These are phyloP conservation scores for Ustilago tritici DNA, from an alignment of 1,284 basidiomycete genomes.

Conservation along the genomic window DNA sequence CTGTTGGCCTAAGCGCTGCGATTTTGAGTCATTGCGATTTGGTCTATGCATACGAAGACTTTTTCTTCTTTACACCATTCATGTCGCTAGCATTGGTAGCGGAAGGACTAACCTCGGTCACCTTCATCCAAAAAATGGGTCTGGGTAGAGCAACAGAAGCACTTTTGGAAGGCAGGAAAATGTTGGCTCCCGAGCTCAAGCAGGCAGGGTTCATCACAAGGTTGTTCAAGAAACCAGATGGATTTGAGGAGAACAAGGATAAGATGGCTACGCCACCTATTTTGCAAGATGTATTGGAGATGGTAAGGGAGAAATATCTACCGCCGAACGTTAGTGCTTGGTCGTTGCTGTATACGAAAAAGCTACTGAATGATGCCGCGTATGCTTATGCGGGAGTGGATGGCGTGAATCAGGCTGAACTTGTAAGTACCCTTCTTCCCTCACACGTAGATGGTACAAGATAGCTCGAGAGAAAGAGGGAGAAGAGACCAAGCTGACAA, in stretches of 20 bases:
- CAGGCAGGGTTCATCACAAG: constrained; percentile 54
- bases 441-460: background rate
- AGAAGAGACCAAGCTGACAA: constrained; percentile 2
- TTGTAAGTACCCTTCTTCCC: constrained; percentile 31
- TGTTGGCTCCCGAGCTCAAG: constrained; percentile 44
- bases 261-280: constrained; percentile 42
- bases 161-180: constrained; percentile 48
- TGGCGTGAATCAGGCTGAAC: constrained; percentile 50
- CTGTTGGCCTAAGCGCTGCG: constrained; percentile 52
- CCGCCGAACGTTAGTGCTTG: constrained; percentile 48
- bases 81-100: constrained; percentile 52
- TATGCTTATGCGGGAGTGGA: constrained; percentile 40
- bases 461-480: background rate
- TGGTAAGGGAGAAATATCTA: constrained; percentile 38
- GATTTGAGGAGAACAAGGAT: constrained; percentile 20
- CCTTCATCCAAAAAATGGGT: constrained; percentile 51
- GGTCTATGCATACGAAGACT: constrained; percentile 54
- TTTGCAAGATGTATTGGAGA: constrained; percentile 38
- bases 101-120: constrained; percentile 48
- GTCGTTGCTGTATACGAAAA: constrained; percentile 55
- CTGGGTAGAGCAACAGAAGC: constrained; percentile 54
- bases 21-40: constrained; percentile 55
- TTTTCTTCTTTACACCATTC: constrained; percentile 59
- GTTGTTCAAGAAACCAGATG: constrained; percentile 36
- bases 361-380: constrained; percentile 49